Conservation (phyloP, 192 early-diverging fungal species). For the Coemansia sp. region DNA sequence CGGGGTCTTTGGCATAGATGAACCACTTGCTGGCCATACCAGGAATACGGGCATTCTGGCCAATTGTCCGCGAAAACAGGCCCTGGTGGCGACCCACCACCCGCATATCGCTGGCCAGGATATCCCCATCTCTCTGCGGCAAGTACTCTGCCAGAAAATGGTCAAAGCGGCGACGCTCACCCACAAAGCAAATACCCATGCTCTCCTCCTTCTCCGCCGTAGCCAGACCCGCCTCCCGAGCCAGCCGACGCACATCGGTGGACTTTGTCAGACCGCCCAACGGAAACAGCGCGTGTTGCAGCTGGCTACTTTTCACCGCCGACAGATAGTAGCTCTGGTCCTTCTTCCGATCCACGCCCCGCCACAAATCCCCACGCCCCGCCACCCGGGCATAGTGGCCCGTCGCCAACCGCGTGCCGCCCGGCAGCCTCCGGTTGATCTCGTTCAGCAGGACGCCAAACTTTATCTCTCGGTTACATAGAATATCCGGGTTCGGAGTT, state of each 20-base stretch:
- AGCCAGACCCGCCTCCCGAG: slow-evolving; percentile 49
- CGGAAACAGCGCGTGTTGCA: slow-evolving; percentile 66
- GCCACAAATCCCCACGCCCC: not conserved
- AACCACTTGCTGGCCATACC: slow-evolving; percentile 66
- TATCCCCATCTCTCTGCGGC: slow-evolving; percentile 30
- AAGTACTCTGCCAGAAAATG: slow-evolving; percentile 67
- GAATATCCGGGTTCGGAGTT: slow-evolving; percentile 91
- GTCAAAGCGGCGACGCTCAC: slow-evolving; percentile 68
- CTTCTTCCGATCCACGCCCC: slow-evolving; percentile 65
- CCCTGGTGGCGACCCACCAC: slow-evolving; percentile 52
- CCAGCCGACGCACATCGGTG: slow-evolving; percentile 63
- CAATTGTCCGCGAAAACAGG: slow-evolving; percentile 70
- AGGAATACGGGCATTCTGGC: slow-evolving; percentile 65
- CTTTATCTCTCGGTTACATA: slow-evolving; percentile 89
- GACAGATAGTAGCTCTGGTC: slow-evolving; percentile 96
- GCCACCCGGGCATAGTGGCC: slow-evolving; percentile 55
- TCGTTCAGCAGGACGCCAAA: slow-evolving; percentile 81
- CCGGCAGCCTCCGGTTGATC: slow-evolving; percentile 4
- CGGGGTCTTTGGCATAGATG: slow-evolving; percentile 62
- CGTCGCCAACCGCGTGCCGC: slow-evolving; percentile 53
- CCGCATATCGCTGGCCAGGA: slow-evolving; percentile 39
- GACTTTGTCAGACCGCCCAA: slow-evolving; percentile 68
- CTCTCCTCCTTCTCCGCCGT: slow-evolving; percentile 74
- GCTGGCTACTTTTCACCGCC: slow-evolving; percentile 31
- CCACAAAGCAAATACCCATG: slow-evolving; percentile 97